phyloP scores from a whole-genome alignment of 2,329 filamentous ascomycete species.

The Cadophora malorum region DNA sequence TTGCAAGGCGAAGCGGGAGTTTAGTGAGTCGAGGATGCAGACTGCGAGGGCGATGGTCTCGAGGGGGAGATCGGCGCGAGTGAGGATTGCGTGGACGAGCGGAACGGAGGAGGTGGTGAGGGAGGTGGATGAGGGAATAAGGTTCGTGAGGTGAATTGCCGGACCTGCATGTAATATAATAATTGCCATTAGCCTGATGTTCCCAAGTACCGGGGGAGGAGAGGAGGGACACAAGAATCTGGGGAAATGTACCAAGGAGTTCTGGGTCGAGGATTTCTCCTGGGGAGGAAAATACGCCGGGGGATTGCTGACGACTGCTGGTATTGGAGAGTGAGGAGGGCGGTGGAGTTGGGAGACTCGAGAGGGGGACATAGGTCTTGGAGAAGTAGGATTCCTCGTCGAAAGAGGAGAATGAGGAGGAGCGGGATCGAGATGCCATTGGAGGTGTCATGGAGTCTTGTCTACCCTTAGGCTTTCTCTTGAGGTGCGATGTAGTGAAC shows the following conservation, averaged over 20 bases:
- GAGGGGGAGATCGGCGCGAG: slow-evolving; percentile 62
- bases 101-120: slow-evolving; percentile 63
- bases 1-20: slow-evolving; percentile 64
- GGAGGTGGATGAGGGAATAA: slow-evolving; percentile 68
- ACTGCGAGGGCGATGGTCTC: slow-evolving; percentile 69
- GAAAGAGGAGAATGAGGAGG: slow-evolving; percentile 45
- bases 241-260: slow-evolving; percentile 39
- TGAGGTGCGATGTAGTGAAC: slow-evolving; percentile 29
- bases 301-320: slow-evolving; percentile 31
- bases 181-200: slow-evolving; percentile 39
- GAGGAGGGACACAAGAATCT: slow-evolving; percentile 21
- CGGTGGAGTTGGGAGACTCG: slow-evolving; percentile 71
- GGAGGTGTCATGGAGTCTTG: slow-evolving; percentile 35
- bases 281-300: slow-evolving; percentile 30
- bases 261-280: slow-evolving; percentile 41
- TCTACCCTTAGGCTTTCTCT: slow-evolving; percentile 33
- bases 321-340: slow-evolving; percentile 50
- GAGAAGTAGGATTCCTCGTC: slow-evolving; percentile 59
- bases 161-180: slow-evolving; percentile 55
- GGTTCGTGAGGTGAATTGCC: slow-evolving; percentile 69
- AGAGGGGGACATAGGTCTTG: slow-evolving; percentile 69
- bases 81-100: slow-evolving; percentile 65
- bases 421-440: slow-evolving; percentile 37
- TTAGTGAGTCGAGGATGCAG: slow-evolving; percentile 70
- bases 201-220: slow-evolving; percentile 9